Evolutionary conservation across 2,329 filamentous ascomycete species (phyloP), one percentile per base, ranked within the genome.

Genomic region (Phyllosticta paracitricarpa): DNA sequence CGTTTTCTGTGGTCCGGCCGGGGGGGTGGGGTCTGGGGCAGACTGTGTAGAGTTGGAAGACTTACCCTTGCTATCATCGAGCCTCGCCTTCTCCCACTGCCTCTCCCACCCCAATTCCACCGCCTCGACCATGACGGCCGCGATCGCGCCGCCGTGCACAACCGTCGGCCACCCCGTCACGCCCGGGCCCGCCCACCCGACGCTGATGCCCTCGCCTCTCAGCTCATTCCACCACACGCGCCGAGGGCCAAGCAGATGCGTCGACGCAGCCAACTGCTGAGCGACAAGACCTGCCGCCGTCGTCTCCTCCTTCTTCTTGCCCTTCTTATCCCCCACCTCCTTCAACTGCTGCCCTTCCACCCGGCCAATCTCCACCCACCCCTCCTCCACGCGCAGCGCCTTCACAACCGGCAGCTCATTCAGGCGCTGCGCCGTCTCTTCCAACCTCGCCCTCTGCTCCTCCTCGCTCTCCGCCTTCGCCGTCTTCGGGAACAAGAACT

Each of bases 81-180:
- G 28, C 28, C 28, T 30, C 19, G 19, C 19, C 19, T 22, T 22
- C 56, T 0, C 64, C 66, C 54, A 67, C 65, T 0, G 52, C 85
- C 77, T 68, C 84, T 81, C 65, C 86, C 74, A 67, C 82, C 80
- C 83, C 85, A 53, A 86, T 78, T n/a, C 84, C 64, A 89, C 78
- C 58, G 81, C 82, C 76, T 91, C 89, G 70, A 89, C 83, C 48
- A 91, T 73, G 3, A 89, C 72, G 0, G 85, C 90, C 7, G 85
- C 86, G 56, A 89, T 78, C 6, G 81, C 78, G 14, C 89, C 89
- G 61, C 89, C 89, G 74, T 93, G 89, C 58, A 85, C 84, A 51
- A 89, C 78, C 12, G 82, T 81, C 1, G 88, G 88, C 86, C 87
- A 92, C 3, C 89, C 88, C 56, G 81, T 77, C 22, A 87, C 69